These are phyloP conservation scores for Cutaneotrichosporon mucoides DNA, from an alignment of 1,284 basidiomycete species.

Conservation along the genomic window DNA sequence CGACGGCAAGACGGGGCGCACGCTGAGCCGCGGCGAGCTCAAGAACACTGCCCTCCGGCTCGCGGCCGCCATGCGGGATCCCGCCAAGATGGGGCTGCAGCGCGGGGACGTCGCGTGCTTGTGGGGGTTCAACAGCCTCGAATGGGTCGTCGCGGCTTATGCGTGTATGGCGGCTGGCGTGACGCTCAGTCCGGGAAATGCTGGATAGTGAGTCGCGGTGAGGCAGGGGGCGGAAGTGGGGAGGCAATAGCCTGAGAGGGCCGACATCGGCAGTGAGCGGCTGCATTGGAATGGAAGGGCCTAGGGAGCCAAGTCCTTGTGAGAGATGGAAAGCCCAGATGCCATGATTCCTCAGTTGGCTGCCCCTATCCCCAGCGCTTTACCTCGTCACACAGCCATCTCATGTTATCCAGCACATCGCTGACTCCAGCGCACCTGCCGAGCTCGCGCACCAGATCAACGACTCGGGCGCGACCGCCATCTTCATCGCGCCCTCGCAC, in stretches of 20 bases:
- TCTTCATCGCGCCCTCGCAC: slow-evolving; percentile 58
- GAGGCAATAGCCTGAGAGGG: too few species aligned
- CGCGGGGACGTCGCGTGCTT: slow-evolving; percentile 39
- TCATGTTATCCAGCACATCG: too few species aligned
- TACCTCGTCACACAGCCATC: too few species aligned
- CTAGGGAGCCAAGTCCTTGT: too few species aligned
- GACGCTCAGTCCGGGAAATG: slow-evolving; percentile 40
- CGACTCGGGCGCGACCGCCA: slow-evolving; percentile 56
- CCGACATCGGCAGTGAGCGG: too few species aligned
- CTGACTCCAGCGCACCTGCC: slow-evolving; percentile 2
- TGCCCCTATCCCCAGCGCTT: too few species aligned
- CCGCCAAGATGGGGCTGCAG: slow-evolving; percentile 38
- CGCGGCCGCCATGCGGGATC: slow-evolving; percentile 49
- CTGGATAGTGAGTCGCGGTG: slow-evolving; percentile 22
- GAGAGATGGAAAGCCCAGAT: too few species aligned
- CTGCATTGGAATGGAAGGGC: too few species aligned
- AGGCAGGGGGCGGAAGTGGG: too few species aligned
- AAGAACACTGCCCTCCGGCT: slow-evolving; percentile 58
- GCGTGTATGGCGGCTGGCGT: slow-evolving; percentile 51
- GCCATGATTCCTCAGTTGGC: too few species aligned
- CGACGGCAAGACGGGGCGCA: slow-evolving; percentile 59
- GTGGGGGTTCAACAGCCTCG: slow-evolving; percentile 56
- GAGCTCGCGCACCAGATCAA: slow-evolving; percentile 40
- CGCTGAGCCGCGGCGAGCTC: slow-evolving; percentile 58
- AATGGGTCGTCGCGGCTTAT: slow-evolving; percentile 61